Conservation (phyloP, 2,329 filamentous ascomycete genomes). For the Coniella vitis region DNA sequence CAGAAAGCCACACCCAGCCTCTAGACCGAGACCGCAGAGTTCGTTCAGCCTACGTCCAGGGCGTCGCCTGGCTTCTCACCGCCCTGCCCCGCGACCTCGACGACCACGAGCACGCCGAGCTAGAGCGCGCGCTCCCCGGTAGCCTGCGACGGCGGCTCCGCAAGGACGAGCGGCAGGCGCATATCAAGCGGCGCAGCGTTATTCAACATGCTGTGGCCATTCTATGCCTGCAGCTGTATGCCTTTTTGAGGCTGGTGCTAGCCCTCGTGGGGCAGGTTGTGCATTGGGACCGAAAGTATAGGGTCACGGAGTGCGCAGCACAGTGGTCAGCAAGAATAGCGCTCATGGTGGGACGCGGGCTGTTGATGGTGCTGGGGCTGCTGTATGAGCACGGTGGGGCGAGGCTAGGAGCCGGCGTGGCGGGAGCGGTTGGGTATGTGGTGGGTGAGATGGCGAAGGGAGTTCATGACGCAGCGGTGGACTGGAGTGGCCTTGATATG, state of each 20-base stretch:
- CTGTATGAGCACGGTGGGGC: constrained; percentile 58
- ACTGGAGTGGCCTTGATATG: constrained; percentile 56
- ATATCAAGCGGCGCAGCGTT: constrained; percentile 29
- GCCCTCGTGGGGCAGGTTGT: constrained; percentile 47
- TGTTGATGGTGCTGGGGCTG: constrained; percentile 44
- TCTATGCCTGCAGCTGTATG: constrained; percentile 50
- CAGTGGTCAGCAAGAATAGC: constrained; percentile 44
- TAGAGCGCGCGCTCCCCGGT: constrained; percentile 44
- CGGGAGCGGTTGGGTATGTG: constrained; percentile 52
- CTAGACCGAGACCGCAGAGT: constrained; percentile 23
- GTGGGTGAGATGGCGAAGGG: constrained; percentile 48
- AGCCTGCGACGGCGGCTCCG: constrained; percentile 3
- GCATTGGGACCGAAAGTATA: constrained; percentile 59
- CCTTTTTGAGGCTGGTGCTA: constrained; percentile 55
- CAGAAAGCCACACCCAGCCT: background rate
- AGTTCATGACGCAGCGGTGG: constrained; percentile 22
- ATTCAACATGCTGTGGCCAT: constrained; percentile 53
- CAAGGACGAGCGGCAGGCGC: background rate
- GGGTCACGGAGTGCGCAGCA: constrained; percentile 53
- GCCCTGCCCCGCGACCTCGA: constrained; percentile 54
- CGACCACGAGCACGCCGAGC: constrained; percentile 43
- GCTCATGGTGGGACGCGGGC: constrained; percentile 44
- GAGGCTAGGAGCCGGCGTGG: constrained; percentile 51
- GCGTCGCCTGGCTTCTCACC: constrained; percentile 56
- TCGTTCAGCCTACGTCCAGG: constrained; percentile 57